Evolutionary conservation across 1,139 yeast species (phyloP).

Genomic region (Spathaspora sp.): DNA sequence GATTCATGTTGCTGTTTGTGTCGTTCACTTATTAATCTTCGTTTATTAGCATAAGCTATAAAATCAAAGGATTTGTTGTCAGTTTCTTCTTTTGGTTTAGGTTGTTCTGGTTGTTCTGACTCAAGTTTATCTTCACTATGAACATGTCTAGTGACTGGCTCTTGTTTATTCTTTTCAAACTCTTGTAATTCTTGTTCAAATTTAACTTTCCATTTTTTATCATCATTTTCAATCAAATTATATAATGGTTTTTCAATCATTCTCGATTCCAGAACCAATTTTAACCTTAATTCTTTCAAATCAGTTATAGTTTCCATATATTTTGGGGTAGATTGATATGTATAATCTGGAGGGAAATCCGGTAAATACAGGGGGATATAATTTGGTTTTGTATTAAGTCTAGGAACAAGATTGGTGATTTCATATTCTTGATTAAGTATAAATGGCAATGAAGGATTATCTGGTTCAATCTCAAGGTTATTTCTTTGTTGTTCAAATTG

Average conservation of each 20-base stretch:
- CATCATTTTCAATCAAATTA: slow-evolving; percentile 49
- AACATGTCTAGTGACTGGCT: not conserved
- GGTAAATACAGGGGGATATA: slow-evolving; percentile 80
- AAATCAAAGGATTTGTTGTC: slow-evolving; percentile 45
- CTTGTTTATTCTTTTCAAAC: slow-evolving; percentile 19
- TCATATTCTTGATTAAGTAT: slow-evolving; percentile 50
- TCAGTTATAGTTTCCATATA: slow-evolving; percentile 66
- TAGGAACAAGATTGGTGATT: slow-evolving; percentile 54
- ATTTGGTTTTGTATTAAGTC: slow-evolving; percentile 45
- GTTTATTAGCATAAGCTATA: slow-evolving; percentile 51
- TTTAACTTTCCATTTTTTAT: slow-evolving; percentile 30
- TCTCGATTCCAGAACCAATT: slow-evolving; percentile 75
- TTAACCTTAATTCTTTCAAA: slow-evolving; percentile 67
- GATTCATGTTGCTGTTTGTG: slow-evolving; percentile 20
- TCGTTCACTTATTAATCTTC: slow-evolving; percentile 29
- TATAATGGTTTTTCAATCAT: slow-evolving; percentile 77
- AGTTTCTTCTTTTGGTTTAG: slow-evolving; percentile 14
- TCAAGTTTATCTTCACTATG: not conserved
- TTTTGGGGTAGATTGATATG: slow-evolving; percentile 75
- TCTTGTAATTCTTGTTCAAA: slow-evolving; percentile 24
- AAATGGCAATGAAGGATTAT: slow-evolving; percentile 38
- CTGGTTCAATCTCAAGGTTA: slow-evolving; percentile 8
- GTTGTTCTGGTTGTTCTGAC: slow-evolving; percentile 12
- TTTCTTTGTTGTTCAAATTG: not conserved
- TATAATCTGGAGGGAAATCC: slow-evolving; percentile 87